phyloP scores from a whole-genome alignment of 306 rosid genomes.

The Vicia sativa region DNA sequence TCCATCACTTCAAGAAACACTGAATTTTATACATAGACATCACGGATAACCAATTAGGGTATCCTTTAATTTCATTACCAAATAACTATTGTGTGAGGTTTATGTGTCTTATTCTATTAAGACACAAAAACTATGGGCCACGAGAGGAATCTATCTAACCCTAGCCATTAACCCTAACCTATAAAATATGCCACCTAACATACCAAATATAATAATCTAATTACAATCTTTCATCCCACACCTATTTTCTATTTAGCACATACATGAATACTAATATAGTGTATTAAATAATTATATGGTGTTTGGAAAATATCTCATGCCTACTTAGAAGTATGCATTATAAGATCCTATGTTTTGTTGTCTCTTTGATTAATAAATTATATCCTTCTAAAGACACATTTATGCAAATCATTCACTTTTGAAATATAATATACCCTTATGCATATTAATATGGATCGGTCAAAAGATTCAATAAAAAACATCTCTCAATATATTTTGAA shows the following conservation, averaged over 20 bases:
- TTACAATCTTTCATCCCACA: constrained; percentile 41
- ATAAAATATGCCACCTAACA: constrained; percentile 51
- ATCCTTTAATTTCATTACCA: constrained; percentile 41
- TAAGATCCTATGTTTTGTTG: constrained; percentile 55
- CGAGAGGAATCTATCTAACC: constrained; percentile 48
- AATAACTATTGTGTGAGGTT: constrained; percentile 37
- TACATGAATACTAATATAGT: neutral
- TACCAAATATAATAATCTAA: constrained; percentile 61
- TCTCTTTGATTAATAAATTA: constrained; percentile 46
- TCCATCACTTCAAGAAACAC: constrained; percentile 78
- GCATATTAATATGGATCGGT: too few species aligned
- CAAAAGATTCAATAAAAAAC: too few species aligned
- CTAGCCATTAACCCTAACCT: constrained; percentile 38
- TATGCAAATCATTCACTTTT: constrained; percentile 23
- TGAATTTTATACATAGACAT: constrained; percentile 66
- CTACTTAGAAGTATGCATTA: constrained; percentile 55
- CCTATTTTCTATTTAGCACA: constrained; percentile 14
- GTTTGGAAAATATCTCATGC: constrained; percentile 48
- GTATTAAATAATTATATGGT: constrained; percentile 13
- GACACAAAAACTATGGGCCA: constrained; percentile 43
- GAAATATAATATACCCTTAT: neutral
- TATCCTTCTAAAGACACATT: constrained; percentile 41
- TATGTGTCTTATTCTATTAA: constrained; percentile 46
- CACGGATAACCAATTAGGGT: constrained; percentile 57
- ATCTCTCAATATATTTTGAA: too few species aligned